These are phyloP conservation scores for Sporothrix globosa DNA, from an alignment of 2,329 filamentous ascomycete genomes.

Conservation along the genomic window DNA sequence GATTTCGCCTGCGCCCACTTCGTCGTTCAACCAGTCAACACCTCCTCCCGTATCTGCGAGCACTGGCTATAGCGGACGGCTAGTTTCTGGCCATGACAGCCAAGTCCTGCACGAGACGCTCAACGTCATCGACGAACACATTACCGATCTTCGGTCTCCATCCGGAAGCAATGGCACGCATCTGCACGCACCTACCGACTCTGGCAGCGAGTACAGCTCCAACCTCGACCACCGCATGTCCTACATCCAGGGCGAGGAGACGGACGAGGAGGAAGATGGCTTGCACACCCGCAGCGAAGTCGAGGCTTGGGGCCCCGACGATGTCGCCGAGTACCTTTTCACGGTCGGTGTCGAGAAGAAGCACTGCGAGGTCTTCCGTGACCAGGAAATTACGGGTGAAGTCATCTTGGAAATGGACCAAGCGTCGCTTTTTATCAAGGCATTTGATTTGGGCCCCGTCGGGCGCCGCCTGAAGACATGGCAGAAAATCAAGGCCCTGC, in stretches of 20 bases:
- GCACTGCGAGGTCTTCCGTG: conserved; percentile 91
- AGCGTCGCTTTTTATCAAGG: conserved; percentile 91
- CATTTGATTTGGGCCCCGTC: conserved; percentile 90
- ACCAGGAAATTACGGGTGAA: conserved; percentile 95
- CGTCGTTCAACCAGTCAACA: conserved; percentile 36
- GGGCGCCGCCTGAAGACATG: conserved; percentile 88
- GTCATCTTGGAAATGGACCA: conserved; percentile 94
- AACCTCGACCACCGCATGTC: conserved; percentile 76
- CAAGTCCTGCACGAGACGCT: conserved; percentile 92
- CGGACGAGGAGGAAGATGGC: conserved; percentile 84
- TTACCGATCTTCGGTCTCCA: conserved; percentile 75
- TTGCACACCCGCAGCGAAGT: conserved; percentile 73
- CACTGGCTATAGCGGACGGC: conserved; percentile 44
- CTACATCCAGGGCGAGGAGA: conserved; percentile 92
- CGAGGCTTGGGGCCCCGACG: conserved; percentile 73
- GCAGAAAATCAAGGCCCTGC: conserved; percentile 92
- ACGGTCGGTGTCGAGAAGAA: conserved; percentile 81
- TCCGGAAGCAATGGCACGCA: conserved; percentile 54
- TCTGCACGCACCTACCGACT: conserved; percentile 66
- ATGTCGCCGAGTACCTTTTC: conserved; percentile 88
- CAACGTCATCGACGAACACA: conserved; percentile 96
- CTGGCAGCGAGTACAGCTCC: conserved; percentile 87
- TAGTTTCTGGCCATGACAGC: conserved; percentile 58
- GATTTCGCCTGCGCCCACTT: not conserved
- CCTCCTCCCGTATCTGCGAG: conserved; percentile 36